Evolutionary conservation across 176 grass and related monocot species (phyloP), one percentile per base, ranked within the genome.

Genomic region (Avena atlantica): DNA sequence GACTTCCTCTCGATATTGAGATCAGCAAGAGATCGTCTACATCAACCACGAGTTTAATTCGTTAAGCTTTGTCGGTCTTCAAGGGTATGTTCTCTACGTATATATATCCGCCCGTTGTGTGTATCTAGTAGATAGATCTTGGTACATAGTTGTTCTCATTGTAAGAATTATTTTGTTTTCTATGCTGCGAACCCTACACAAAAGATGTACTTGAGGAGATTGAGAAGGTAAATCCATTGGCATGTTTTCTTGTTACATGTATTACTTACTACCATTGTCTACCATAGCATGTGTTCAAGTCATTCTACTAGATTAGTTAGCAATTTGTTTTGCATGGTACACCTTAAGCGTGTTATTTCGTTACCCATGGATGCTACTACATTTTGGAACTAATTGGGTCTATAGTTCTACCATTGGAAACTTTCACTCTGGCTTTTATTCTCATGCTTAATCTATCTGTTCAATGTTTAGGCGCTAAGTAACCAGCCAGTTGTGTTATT

Each of bases 201-300:
- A 94, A 98, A 91, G 47, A 92, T 92, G 96, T 98, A 74, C 90
- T 98, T n/a, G 85, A 96, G 55, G 96, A 98, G 36, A 90, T 98
- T 83, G 96, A 96, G 88, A 98, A 98, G 93, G 96, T 98, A 93
- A 80, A 19, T 37, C 45, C 20, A 63, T 20, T 55, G 1, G 12
- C 20, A 9, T 70, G 0, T 84, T 84, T 66, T 6, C 12, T 23
- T 85, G 47, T 56, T 66, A 48, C 56, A 47, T 84, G 15, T 80
- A 74, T 27, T 79, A 23, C 76, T 36, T 27, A 8, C 21, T 53
- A 14, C 40, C 50, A 34, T 31, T 27, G 27, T 25, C 5, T 27
- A 29, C 27, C 21, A 1, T 53, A 78, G 45, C 44, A 44, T 76
- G 17, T 25, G 67, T 70, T 71, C 27, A 52, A 44, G 31, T 14